phyloP scores from a whole-genome alignment of 2,329 filamentous ascomycete genomes.

The Fusarium setosum region DNA sequence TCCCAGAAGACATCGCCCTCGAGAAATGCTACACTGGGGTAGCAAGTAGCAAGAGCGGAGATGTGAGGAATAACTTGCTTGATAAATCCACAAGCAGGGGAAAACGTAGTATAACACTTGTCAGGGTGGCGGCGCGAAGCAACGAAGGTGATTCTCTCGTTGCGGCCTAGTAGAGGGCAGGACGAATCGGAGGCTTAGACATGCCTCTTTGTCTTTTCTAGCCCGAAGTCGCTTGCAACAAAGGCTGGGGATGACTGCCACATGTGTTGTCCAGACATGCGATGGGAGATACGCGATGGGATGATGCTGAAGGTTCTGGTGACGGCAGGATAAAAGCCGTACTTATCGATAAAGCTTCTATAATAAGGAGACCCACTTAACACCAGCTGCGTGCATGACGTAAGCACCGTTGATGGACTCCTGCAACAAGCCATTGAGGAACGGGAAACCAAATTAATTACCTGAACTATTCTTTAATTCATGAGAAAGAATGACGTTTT shows the following conservation, averaged over 20 bases:
- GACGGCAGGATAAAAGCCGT: background rate
- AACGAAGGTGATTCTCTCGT: constrained; percentile 10
- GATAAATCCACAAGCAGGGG: constrained; percentile 23
- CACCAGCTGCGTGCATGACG: constrained; percentile 1
- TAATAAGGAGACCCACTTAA: constrained; percentile 4
- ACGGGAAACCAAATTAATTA: background rate
- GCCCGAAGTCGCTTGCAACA: background rate
- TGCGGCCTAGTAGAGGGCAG: constrained; percentile 7
- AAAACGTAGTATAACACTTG: constrained; percentile 38
- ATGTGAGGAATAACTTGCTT: constrained; percentile 14
- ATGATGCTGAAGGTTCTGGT: background rate
- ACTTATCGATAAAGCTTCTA: constrained; percentile 19
- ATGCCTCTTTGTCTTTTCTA: constrained; percentile 3
- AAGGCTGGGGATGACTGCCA: constrained; percentile 1
- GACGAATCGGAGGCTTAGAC: background rate
- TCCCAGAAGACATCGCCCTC: constrained; percentile 24
- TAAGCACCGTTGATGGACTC: constrained; percentile 11
- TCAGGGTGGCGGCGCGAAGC: constrained; percentile 19
- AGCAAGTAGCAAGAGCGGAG: background rate
- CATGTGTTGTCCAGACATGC: background rate
- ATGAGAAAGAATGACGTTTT: background rate
- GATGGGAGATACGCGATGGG: too few relatives aligned
- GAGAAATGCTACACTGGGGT: constrained; percentile 4
- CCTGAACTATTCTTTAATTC: background rate
- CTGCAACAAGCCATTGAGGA: background rate